Evolutionary conservation across 192 early-diverging fungal species (phyloP), one percentile per base, ranked within the genome.

Genomic region (Neocallimastix lanati): DNA sequence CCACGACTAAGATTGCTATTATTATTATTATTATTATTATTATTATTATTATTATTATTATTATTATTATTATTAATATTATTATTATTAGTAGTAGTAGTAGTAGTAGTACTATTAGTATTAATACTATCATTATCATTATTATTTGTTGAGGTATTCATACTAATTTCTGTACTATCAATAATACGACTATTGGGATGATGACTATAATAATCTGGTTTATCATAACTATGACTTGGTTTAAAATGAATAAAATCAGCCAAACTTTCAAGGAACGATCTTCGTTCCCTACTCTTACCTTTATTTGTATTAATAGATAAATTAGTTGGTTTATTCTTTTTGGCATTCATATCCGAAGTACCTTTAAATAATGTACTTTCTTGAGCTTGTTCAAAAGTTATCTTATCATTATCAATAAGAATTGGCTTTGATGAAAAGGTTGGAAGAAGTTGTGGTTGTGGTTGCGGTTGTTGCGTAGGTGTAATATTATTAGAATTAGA

Each of bases 391-490:
- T 7, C 25, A 9, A 67, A n/a, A 7, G 50, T 7, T 9, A 67
- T 11, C 7, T n/a, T 67, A 13, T 37, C 36, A 67, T 25, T 67
- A n/a, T 67, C 50, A 18, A 67, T 9, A 67, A 67, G 2, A 11
- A 21, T n/a, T n/a, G 21, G 50, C 33, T 79, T 79, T 36, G 78
- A 77, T 27, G 78, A 79, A 29, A 76, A 80, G 29, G 82, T 80
- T 29, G 81, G 82, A 50, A 83, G 80, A 58, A 78, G 84, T 50
- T 82, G 84, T 16, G 78, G 78, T 12, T 82, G 83, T 2, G 83
- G n/a, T n/a, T n/a, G n/a, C n/a, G n/a, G n/a, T 16, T 79, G 78
- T 12, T 82, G 83, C 2, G 83, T 81, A 29, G 85, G 81, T 25
- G 50, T 67, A 27, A 67, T 67, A 67, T 67, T 67, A 67, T 77